Base-by-base conservation (phyloP, 192 early-diverging fungal species). In the Umbelopsis vinacea region DNA sequence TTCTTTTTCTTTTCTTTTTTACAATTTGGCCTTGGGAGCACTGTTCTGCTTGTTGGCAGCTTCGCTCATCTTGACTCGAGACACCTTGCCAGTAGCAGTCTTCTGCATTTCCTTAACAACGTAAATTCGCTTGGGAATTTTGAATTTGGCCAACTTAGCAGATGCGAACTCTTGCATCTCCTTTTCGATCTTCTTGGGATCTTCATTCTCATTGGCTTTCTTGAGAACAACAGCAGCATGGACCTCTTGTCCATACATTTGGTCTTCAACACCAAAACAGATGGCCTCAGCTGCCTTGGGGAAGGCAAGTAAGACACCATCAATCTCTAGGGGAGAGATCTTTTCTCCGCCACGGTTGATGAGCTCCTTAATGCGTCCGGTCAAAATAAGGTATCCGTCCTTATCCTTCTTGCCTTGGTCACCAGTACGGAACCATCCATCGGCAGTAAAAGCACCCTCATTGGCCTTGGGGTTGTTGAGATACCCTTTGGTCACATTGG, bases 261-360 rank as follows among this genome's bases (percentile, higher is more conserved):
- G 80, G 79, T 90, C 87, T 0, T 83, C 75, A 7, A 93, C 92
- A n/a, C 79, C 89, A 83, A 93, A 95, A 50, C 85, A 86, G 21
- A 92, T 89, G 2, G 91, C 94, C 71, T 95, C 92, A 22, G 83
- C 83, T 10, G 94, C 85, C 52, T 82, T 85, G 15, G 87, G 90
- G 48, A 91, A 90, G 66, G 83, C 82, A 29, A 93, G 83, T 57
- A 95, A 79, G 46, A 87, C 84, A 15, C 83, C 83, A 72, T 95
- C 93, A 2, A 96, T 82, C 77, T 96, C 94, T 19, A 94, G 73
- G 4, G 94, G 94, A n/a, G 91, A 93, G 70, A 96, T 94, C 80
- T 92, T 96, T 77, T 95, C 94, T 26, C 94, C 94, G 43, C 93
- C 93, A 53, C 94, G 91, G 77, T 94, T 96, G 70, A 96, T 96